A percentile compares a stretch with the other conserved stretches of the same genome.
Evolutionary conservation across 2,329 filamentous ascomycete genomes (phyloP).

Genomic region (Alternaria triticina): DNA sequence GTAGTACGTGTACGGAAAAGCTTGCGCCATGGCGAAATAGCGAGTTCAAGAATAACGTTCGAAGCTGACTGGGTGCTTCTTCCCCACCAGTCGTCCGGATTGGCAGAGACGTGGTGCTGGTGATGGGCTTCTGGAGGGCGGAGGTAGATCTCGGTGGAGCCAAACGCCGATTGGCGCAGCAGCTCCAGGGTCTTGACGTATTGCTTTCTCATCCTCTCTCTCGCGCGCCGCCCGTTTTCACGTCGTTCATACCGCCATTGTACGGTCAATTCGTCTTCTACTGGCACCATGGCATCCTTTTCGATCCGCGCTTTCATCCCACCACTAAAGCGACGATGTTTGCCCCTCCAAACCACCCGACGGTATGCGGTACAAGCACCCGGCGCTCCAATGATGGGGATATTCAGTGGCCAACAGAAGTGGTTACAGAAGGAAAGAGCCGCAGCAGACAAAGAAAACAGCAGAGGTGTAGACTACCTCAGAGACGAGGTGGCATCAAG

Average conservation of each 20-base stretch:
- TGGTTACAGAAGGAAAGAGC: constrained; percentile 91
- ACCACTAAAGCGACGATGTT: constrained; percentile 34
- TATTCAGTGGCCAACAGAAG: constrained; percentile 90
- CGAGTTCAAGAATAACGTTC: not conserved
- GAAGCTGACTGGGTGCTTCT: not conserved
- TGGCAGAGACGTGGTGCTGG: constrained; percentile 5
- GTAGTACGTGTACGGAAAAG: constrained; percentile 69
- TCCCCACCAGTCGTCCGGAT: not conserved
- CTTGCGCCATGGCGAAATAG: constrained; percentile 55
- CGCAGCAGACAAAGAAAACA: constrained; percentile 70
- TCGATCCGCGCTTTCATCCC: constrained; percentile 47
- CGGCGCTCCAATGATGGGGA: constrained; percentile 79
- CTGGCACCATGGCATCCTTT: constrained; percentile 36
- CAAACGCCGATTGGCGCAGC: constrained; percentile 16
- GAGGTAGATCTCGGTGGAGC: constrained; percentile 12
- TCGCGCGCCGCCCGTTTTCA: not conserved
- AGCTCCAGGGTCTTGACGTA: constrained; percentile 14
- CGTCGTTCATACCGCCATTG: not conserved
- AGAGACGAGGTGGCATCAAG: constrained; percentile 89
- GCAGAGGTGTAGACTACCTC: constrained; percentile 86
- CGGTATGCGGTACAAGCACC: constrained; percentile 79
- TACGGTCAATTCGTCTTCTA: not conserved
- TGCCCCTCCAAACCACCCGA: constrained; percentile 46
- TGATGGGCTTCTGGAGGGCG: constrained; percentile 6
- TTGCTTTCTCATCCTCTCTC: not conserved